A percentile compares a stretch with the other conserved stretches of the same genome.
These are phyloP conservation scores for Gaeumannomyces sp. DNA, from an alignment of 2,329 filamentous ascomycete species.

Conservation along the genomic window DNA sequence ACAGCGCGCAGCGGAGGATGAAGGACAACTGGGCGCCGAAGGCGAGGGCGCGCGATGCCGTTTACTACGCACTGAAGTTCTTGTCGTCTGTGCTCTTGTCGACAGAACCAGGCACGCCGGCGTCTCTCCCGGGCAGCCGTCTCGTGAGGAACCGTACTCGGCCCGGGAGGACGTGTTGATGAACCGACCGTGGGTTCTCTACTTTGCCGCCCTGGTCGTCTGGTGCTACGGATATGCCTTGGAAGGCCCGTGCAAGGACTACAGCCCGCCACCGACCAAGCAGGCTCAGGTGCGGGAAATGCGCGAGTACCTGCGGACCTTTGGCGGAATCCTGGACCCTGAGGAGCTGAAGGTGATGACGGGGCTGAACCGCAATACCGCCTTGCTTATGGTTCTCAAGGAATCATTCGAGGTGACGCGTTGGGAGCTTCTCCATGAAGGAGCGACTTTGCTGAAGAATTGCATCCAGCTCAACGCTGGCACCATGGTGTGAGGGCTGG, in stretches of 20 bases:
- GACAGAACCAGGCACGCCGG: background rate
- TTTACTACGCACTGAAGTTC: conserved; percentile 87
- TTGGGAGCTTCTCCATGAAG: conserved; percentile 90
- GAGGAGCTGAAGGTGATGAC: conserved; percentile 68
- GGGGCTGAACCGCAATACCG: conserved; percentile 77
- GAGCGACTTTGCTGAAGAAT: conserved; percentile 70
- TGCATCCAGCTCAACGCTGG: conserved; percentile 59
- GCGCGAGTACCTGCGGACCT: conserved; percentile 67
- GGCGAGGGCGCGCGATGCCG: conserved; percentile 81
- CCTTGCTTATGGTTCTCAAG: conserved; percentile 73
- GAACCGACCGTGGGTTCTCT: conserved; percentile 91
- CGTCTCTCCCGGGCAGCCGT: background rate
- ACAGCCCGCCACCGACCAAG: conserved; percentile 30
- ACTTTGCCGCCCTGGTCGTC: conserved; percentile 84
- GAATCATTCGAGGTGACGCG: conserved; percentile 76
- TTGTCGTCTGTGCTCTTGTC: conserved; percentile 66
- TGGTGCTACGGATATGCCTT: conserved; percentile 93
- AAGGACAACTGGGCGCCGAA: conserved; percentile 84
- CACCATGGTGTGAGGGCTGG: conserved; percentile 22
- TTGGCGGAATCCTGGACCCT: conserved; percentile 66
- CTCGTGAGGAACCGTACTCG: conserved; percentile 55
- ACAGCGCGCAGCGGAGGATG: conserved; percentile 74
- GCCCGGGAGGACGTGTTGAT: conserved; percentile 84
- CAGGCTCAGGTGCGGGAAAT: conserved; percentile 70
- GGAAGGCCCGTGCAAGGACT: conserved; percentile 62